Evolutionary conservation across 164 flowering plant species (phyloP), one percentile per base, ranked within the genome.

Genomic region (Berberis vulgaris): DNA sequence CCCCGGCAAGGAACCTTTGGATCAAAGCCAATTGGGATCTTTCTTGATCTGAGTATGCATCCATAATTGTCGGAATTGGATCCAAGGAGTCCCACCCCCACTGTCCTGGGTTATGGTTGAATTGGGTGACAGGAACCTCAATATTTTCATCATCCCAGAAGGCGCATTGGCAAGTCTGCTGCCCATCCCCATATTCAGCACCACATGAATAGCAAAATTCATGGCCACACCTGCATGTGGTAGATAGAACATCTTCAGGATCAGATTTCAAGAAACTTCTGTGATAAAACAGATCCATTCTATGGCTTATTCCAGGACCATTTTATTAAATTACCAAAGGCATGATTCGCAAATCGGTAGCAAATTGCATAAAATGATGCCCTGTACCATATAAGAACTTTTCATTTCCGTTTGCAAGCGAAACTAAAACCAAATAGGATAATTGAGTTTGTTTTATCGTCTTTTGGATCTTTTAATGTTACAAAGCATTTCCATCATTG

Each of bases 201-300:
- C 94, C 98, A 72, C 96, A 91, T 8, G 91, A 82, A 71, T 86
- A 87, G 70, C 96, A 89, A 71, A 91, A 91, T 72, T 89, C 95
- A 59, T 87, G 96, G 39, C 92, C 84, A 41, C 96, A 89, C 92
- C 98, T 91, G 84, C 62, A 68, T 65, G 52, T 43, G 26, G 3
- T 26, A 26, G 26, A 26, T 26, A 61, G n/a, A 57, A 50, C 5
- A 62, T 54, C 46, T 59, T 42, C 26, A 13, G 50, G 59, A 54
- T 26, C 7, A 52, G 13, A 10, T 52, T 46, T 46, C 8, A 46
- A 8, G 49, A 46, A 46, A 46, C 5, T 5, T 5, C 8, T 46
- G 49, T 5, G 49, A 46, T 1, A 5, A 5, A 5, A 5, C 49
- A 46, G 5, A 46, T 46, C 8, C 49, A 46, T 26, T 26, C 26